Base-by-base conservation (phyloP, 164 flowering plant species). In the Liquidambar formosana region DNA sequence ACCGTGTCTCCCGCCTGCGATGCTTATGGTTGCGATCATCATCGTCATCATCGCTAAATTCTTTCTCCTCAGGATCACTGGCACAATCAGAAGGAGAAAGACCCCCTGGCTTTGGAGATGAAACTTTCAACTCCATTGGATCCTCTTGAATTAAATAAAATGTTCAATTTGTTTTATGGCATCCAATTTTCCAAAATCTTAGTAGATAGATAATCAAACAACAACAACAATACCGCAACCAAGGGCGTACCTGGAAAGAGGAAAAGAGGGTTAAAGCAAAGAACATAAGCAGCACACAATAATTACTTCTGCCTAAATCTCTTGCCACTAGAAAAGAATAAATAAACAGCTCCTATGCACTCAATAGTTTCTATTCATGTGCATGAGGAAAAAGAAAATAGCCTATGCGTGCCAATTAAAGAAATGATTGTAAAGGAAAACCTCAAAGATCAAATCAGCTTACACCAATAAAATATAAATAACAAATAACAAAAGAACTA, bases 1-100 rank as follows among this genome's bases (percentile, higher is more conserved):
- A 84, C 65, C 72, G 83, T 25, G 83, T 73, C 47, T 91, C 97
- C 71, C 86, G 72, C 71, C 92, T 85, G 16, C 96, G 93, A 78
- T 92, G 99, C 84, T 94, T 94, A 76, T 91, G 99, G 73, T 93
- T 95, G 72, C 94, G 94, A 71, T 93, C 97, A 78, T 89, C 96
- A 74, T 95, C 98, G 64, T 93, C 97, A 62, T 92, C 97, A 71
- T 90, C 96, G 73, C 87, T 93, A 66, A 91, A 63, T 71, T 91
- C 97, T 75, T 89, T 88, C 67, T 94, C 95, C 67, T 92, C 96
- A 28, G 85, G 80, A 78, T 95, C 94, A 82, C 87, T 86, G n/a
- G 21, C 68, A 72, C 71, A 74, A 75, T 81, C 89, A 71, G 88
- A 68, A 66, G 91, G 77, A 71, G 91, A 85, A 78, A 84, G 75